A percentile compares a stretch with the other conserved stretches of the same genome.
These are phyloP conservation scores for Centaurea solstitialis DNA, from an alignment of 129 eudicot species.

Conservation along the genomic window DNA sequence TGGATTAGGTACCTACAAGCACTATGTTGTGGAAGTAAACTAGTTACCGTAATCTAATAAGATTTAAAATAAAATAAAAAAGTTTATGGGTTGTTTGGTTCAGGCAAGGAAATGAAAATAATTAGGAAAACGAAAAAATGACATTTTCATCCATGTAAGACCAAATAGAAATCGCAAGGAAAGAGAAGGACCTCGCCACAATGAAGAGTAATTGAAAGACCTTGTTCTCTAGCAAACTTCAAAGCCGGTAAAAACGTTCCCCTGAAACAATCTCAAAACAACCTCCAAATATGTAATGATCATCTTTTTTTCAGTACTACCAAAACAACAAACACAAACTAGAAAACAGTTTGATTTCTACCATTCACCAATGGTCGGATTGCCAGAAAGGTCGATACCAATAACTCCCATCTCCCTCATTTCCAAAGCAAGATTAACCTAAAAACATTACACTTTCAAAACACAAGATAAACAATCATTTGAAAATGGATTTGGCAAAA, in stretches of 20 bases:
- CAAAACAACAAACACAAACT: background rate
- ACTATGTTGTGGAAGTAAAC: slow-evolving; percentile 45
- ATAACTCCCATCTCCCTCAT: slow-evolving; percentile 79
- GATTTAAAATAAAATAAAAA: too few relatives aligned
- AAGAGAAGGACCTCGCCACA: slow-evolving; percentile 84
- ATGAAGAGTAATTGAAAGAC: slow-evolving; percentile 80
- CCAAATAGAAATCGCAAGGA: background rate
- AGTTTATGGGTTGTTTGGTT: too few relatives aligned
- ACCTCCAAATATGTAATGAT: slow-evolving; percentile 16
- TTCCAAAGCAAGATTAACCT: slow-evolving; percentile 89
- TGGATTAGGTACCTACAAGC: slow-evolving; percentile 86
- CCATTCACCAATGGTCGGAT: slow-evolving; percentile 90
- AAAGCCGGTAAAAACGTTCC: slow-evolving; percentile 69
- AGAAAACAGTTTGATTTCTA: slow-evolving; percentile 13
- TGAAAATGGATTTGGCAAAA: background rate
- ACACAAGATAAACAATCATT: background rate
- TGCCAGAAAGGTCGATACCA: slow-evolving; percentile 98
- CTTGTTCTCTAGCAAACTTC: slow-evolving; percentile 75
- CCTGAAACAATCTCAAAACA: slow-evolving; percentile 45
- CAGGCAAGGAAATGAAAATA: too few relatives aligned
- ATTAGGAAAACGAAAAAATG: too few relatives aligned
- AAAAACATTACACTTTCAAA: slow-evolving; percentile 22
- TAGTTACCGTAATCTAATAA: slow-evolving; percentile 24
- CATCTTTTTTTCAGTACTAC: background rate
- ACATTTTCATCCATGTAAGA: background rate